These are phyloP conservation scores for Tuber brumale DNA, from an alignment of 495 filamentous ascomycete species.

Conservation along the genomic window DNA sequence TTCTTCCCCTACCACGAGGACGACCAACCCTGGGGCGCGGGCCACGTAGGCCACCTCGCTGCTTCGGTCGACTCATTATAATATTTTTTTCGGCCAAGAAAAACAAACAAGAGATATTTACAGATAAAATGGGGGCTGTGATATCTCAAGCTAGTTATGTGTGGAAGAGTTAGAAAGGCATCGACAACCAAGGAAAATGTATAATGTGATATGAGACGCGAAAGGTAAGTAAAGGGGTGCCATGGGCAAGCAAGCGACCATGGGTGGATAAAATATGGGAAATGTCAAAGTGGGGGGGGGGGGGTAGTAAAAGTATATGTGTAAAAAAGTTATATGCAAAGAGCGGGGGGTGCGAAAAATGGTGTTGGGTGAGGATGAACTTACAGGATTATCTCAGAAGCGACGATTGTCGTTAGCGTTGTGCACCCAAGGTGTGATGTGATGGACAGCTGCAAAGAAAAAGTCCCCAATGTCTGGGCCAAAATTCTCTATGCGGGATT, in stretches of 20 bases:
- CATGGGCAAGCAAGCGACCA: not conserved
- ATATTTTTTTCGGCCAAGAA: constrained; percentile 11
- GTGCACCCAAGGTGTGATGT: not conserved
- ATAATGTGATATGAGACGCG: not conserved
- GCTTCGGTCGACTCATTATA: constrained; percentile 35
- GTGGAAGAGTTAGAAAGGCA: constrained; percentile 18
- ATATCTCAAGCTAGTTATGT: constrained; percentile 20
- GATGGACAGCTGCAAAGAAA: constrained; percentile 2
- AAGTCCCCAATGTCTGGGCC: not conserved
- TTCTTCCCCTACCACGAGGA: constrained; percentile 31
- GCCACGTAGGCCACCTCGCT: constrained; percentile 24
- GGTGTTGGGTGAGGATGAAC: not conserved
- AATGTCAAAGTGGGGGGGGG: not conserved
- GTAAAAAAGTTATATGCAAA: not conserved
- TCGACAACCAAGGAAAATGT: not conserved
- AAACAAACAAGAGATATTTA: constrained; percentile 29
- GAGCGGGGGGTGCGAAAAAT: not conserved
- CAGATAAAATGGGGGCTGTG: constrained; percentile 23
- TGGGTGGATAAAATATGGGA: not conserved
- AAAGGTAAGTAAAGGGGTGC: not conserved
- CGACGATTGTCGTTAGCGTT: constrained; percentile 1
- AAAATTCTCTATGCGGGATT: not conserved
- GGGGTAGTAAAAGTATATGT: not conserved
- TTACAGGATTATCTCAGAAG: constrained; percentile 5
- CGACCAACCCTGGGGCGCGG: constrained; percentile 17